Base-by-base conservation (phyloP, 1,284 basidiomycete genomes). In the Neotropicomus parvogracilis region DNA sequence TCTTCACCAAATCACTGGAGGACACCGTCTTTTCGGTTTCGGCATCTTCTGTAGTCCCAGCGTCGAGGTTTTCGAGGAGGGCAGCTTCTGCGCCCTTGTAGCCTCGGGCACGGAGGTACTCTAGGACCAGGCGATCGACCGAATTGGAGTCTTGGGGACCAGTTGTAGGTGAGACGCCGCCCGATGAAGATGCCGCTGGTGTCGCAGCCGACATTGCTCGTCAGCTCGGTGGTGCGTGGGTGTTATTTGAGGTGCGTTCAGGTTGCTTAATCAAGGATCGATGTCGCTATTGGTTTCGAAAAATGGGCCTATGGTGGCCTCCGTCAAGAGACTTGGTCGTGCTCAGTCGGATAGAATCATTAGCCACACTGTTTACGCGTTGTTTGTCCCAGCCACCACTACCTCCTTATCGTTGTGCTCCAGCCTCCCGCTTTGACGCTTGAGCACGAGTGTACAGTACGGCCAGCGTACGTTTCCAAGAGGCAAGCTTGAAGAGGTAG, bases 91-190 rank as follows among this genome's bases (percentile, higher is more conserved):
- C 89, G 36, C 78, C 75, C 58, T 79, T 75, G 68, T 92, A 86
- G 5, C 95, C 94, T 43, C 92, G 79, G 21, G 83, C 73, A 46
- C 85, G 84, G 40, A 97, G 77, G 67, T 95, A 97, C 48, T 94
- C 89, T 52, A 92, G 72, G 35, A 97, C 81, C 12, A 86, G 71
- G 49, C 79, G 80, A 49, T 87, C 86, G 12, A 71, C 66, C 29
- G 72, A 65, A 17, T 67, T 68, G 2, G 69, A 56, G 58, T 75
- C 74, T 50, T 74, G 70, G 13, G 65, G 43, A 24, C 40, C 55
- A 16, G 59, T 62, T 8, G 61, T 57, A 16, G 68, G 68, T 7
- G 67, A 68, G 35, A 66, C 53, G 40, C 54, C 55, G 27, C 58
- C 59, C 9, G 68, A 68, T 9, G 68, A 70, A 14, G 65, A 67